These are phyloP conservation scores for Fusarium sterilihyphosum DNA, from an alignment of 2,329 filamentous ascomycete species.

Conservation along the genomic window DNA sequence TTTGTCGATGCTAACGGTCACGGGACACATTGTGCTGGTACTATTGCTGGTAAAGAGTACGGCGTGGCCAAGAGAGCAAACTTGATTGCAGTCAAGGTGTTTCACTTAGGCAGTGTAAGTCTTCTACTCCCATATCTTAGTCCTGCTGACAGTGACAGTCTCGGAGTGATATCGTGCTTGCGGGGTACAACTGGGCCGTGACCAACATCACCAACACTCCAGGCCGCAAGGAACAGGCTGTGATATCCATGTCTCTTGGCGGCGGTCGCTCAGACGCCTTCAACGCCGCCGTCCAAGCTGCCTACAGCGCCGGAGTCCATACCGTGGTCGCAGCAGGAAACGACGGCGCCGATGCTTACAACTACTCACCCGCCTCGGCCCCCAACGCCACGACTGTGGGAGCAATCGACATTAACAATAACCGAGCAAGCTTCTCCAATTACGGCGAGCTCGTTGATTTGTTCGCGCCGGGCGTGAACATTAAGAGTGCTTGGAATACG, in stretches of 20 bases:
- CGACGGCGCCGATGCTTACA: slow-evolving; percentile 50
- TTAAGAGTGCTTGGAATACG: slow-evolving; percentile 60
- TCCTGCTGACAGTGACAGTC: slow-evolving; percentile 26
- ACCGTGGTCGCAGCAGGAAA: slow-evolving; percentile 67
- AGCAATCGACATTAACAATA: slow-evolving; percentile 54
- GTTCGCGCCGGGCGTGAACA: slow-evolving; percentile 59
- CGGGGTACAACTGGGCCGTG: slow-evolving; percentile 53
- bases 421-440: slow-evolving; percentile 59
- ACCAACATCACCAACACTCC: slow-evolving; percentile 52
- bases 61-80: slow-evolving; percentile 57
- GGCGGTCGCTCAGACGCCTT: slow-evolving; percentile 56
- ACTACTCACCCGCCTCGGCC: slow-evolving; percentile 59
- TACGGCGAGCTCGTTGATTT: slow-evolving; percentile 60
- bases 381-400: slow-evolving; percentile 63
- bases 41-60: slow-evolving; percentile 55
- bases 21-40: slow-evolving; percentile 60
- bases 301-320: slow-evolving; percentile 58
- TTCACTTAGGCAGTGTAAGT: slow-evolving; percentile 42
- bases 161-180: slow-evolving; percentile 40
- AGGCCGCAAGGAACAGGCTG: slow-evolving; percentile 53
- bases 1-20: slow-evolving; percentile 54
- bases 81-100: slow-evolving; percentile 59
- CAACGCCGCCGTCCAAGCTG: slow-evolving; percentile 60
- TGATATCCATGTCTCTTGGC: slow-evolving; percentile 67
- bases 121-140: not conserved